A percentile compares a stretch with the other conserved stretches of the same genome.
Evolutionary conservation across 371 early-diverging fungal species (phyloP).

Genomic region (Mortierella polycephala): DNA sequence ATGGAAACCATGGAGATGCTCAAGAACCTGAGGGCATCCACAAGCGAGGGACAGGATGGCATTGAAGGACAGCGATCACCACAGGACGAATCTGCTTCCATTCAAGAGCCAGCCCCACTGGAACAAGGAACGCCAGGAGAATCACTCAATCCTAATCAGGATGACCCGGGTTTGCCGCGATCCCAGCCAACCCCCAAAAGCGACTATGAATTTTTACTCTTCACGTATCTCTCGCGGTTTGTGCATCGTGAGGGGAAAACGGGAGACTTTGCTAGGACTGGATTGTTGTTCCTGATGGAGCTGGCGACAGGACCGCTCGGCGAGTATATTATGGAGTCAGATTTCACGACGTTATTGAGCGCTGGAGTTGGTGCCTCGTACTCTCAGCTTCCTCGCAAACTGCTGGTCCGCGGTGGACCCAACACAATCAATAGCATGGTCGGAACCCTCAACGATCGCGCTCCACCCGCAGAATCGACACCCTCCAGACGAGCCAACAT

Average conservation of each 20-base stretch:
- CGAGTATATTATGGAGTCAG: conserved; percentile 82
- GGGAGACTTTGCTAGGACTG: conserved; percentile 92
- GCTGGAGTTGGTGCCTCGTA: conserved; percentile 92
- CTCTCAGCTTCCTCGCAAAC: conserved; percentile 89
- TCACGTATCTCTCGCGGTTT: conserved; percentile 86
- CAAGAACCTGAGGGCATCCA: conserved; percentile 14
- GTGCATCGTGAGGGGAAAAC: conserved; percentile 89
- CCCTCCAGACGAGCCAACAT: conserved; percentile 49
- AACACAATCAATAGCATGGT: conserved; percentile 64
- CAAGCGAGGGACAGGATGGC: conserved; percentile 6
- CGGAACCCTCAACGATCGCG: conserved; percentile 53
- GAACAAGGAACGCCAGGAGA: conserved; percentile 1
- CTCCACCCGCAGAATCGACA: conserved; percentile 36
- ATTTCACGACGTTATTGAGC: conserved; percentile 83
- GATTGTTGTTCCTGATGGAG: conserved; percentile 89
- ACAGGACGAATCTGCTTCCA: background rate
- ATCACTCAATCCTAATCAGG: conserved; percentile 5
- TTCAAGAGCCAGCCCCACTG: conserved; percentile 2
- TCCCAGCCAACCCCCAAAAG: conserved; percentile 54
- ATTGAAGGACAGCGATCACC: background rate
- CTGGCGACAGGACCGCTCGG: conserved; percentile 80
- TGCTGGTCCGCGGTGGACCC: conserved; percentile 65
- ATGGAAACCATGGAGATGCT: conserved; percentile 45
- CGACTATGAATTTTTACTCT: conserved; percentile 85
- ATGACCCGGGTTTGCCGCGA: conserved; percentile 13